phyloP scores from a whole-genome alignment of 2,329 filamentous ascomycete species.

The Beauveria varroae region DNA sequence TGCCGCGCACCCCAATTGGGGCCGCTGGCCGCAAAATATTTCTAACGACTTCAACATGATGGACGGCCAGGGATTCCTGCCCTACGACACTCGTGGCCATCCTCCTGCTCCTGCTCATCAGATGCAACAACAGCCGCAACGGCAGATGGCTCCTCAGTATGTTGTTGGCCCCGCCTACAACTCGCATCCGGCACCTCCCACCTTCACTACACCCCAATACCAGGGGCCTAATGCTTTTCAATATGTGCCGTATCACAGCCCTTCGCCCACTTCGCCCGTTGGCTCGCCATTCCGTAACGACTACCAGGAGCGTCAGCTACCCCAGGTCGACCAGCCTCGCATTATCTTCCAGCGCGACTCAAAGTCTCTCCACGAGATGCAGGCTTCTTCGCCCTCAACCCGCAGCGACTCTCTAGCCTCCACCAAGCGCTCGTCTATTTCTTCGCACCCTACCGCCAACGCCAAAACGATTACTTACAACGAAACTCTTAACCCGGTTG shows the following conservation, averaged over 20 bases:
- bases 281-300: slow-evolving; percentile 27
- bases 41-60: slow-evolving; percentile 40
- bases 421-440: slow-evolving; percentile 11
- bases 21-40: slow-evolving; percentile 46
- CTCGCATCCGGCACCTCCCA: slow-evolving; percentile 29
- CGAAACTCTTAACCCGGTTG: slow-evolving; percentile 36
- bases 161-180: slow-evolving; percentile 37
- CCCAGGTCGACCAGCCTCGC: slow-evolving; percentile 18
- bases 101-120: slow-evolving; percentile 26
- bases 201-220: slow-evolving; percentile 35
- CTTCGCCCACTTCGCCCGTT: slow-evolving; percentile 25
- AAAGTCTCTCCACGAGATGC: slow-evolving; percentile 24
- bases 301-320: slow-evolving; percentile 23
- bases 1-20: slow-evolving; percentile 42
- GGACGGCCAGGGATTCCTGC: slow-evolving; percentile 37
- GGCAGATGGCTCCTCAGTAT: slow-evolving; percentile 39
- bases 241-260: slow-evolving; percentile 36
- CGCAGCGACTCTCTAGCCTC: slow-evolving; percentile 27
- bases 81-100: slow-evolving; percentile 37
- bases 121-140: slow-evolving; percentile 27
- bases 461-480: slow-evolving; percentile 38
- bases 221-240: slow-evolving; percentile 34
- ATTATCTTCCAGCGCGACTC: slow-evolving; percentile 20
- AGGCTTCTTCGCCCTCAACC: slow-evolving; percentile 24
- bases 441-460: slow-evolving; percentile 22